Evolutionary conservation across 768 basidiomycete genomes (phyloP), one percentile per base, ranked within the genome.

Genomic region (Russula sp.): DNA sequence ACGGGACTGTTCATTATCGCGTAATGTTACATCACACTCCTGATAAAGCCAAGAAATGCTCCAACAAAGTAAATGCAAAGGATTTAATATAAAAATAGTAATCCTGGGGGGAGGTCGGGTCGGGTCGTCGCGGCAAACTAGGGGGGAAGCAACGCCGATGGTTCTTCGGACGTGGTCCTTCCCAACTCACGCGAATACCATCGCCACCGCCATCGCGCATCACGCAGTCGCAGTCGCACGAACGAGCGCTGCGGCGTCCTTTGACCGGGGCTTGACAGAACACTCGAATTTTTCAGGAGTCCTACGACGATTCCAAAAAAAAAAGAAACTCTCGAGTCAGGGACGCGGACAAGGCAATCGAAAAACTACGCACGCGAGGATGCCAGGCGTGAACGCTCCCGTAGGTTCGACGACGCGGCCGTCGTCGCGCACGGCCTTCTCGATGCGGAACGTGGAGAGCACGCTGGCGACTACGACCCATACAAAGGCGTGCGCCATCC

Each of bases 271-370:
- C 41, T 65, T 66, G 32, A 66, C 34, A 4, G 20, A 32, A 3
- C 66, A 66, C 47, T 65, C 61, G 38, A 66, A 66, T 39, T 61
- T 58, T 46, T 66, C 66, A 2, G 66, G 66, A 14, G 29, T 65
- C 60, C 66, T 66, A n/a, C 29, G n/a, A 32, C 13, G 8, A n/a
- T 25, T 22, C 22, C 5, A n/a, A 39, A 13, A n/a, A 36, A 25
- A 46, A 46, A 13, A 25, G 18, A 42, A 8, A 16, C 10, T 6
- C 0, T 16, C 8, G 36, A 16, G 41, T 20, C 43, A 43, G n/a
- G n/a, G n/a, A n/a, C n/a, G n/a, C n/a, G n/a, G n/a, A n/a, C n/a
- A n/a, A n/a, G n/a, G n/a, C n/a, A n/a, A n/a, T n/a, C n/a, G n/a
- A n/a, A n/a, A n/a, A 35, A 29, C 7, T 45, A 64, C 67, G 48